Conservation (phyloP, 768 basidiomycete species). For the Rhodotorula babjevae region DNA sequence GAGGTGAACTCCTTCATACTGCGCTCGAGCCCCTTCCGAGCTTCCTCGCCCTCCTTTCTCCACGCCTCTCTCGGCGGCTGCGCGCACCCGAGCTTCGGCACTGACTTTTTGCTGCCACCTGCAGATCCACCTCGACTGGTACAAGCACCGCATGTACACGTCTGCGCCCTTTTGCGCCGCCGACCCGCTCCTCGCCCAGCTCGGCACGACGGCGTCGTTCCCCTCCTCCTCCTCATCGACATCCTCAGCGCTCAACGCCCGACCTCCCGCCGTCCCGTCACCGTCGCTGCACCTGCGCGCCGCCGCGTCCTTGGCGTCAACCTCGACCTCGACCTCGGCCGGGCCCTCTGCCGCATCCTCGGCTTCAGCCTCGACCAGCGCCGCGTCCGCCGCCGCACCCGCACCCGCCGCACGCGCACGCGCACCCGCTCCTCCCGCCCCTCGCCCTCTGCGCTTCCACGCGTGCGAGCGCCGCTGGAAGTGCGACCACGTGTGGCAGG, state of each 20-base stretch:
- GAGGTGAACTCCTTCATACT: no score
- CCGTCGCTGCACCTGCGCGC: no score
- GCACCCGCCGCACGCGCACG: slow-evolving; percentile 49
- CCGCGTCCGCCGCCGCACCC: no score
- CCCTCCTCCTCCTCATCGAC: neutral
- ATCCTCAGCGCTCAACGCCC: neutral
- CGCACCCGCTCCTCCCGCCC: neutral
- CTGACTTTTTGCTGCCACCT: no score
- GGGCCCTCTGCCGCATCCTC: neutral
- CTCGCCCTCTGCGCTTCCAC: slow-evolving; percentile 61
- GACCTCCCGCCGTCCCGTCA: no score
- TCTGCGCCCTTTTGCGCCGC: slow-evolving; percentile 48
- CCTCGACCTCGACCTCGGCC: slow-evolving; percentile 50
- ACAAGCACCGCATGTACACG: slow-evolving; percentile 67
- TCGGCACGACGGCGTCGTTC: slow-evolving; percentile 54
- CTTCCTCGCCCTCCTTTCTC: neutral
- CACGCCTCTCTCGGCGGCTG: no score
- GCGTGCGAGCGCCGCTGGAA: slow-evolving; percentile 70
- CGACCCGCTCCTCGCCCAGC: slow-evolving; percentile 60
- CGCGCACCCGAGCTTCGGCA: no score
- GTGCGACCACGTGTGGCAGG: slow-evolving; percentile 38
- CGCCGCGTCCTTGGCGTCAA: no score
- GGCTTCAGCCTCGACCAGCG: neutral
- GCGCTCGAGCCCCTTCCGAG: slow-evolving; percentile 32
- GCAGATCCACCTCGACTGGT: slow-evolving; percentile 84